A percentile compares a stretch with the other conserved stretches of the same genome.
These are phyloP conservation scores for Hanseniaspora vineae DNA, from an alignment of 805 yeast species.

Conservation along the genomic window DNA sequence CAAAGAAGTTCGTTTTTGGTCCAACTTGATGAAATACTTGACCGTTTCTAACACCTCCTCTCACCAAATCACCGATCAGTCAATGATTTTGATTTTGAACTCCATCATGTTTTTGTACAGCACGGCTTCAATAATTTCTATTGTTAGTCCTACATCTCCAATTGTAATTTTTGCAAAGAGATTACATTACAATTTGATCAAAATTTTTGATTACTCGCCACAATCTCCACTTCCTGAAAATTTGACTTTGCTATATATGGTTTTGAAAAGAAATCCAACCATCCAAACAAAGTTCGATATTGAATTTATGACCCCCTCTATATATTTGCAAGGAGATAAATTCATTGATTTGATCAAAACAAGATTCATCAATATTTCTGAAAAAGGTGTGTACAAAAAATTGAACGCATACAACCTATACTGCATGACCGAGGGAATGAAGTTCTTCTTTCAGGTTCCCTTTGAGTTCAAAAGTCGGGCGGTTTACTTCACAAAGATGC, in stretches of 20 bases:
- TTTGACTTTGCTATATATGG: constrained; percentile 5
- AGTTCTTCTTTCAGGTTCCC: constrained; percentile 22
- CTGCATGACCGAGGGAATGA: constrained; percentile 26
- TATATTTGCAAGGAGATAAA: constrained; percentile 20
- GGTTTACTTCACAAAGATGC: constrained; percentile 15
- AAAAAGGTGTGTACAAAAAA: constrained; percentile 6
- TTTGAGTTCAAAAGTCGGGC: constrained; percentile 7
- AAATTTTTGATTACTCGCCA: constrained; percentile 1
- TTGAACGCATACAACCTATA: constrained; percentile 16
- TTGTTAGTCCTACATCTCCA: background rate
- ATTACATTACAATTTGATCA: background rate
- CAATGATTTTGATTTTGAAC: constrained; percentile 1
- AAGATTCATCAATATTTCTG: background rate
- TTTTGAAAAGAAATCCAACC: constrained; percentile 10
- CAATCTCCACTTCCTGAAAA: constrained; percentile 4
- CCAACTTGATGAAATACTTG: constrained; percentile 1
- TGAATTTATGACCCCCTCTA: constrained; percentile 20
- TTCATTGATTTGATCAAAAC: constrained; percentile 18
- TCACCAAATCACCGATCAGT: constrained; percentile 3
- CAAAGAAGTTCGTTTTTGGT: constrained; percentile 5
- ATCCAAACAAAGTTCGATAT: constrained; percentile 15
- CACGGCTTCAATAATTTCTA: background rate
- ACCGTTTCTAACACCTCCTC: background rate
- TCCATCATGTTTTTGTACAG: background rate
- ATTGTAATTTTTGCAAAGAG: constrained; percentile 2